A percentile compares a stretch with the other conserved stretches of the same genome.
Conservation (phyloP, 257 asterid species). For the Nicotiana noctiflora region DNA sequence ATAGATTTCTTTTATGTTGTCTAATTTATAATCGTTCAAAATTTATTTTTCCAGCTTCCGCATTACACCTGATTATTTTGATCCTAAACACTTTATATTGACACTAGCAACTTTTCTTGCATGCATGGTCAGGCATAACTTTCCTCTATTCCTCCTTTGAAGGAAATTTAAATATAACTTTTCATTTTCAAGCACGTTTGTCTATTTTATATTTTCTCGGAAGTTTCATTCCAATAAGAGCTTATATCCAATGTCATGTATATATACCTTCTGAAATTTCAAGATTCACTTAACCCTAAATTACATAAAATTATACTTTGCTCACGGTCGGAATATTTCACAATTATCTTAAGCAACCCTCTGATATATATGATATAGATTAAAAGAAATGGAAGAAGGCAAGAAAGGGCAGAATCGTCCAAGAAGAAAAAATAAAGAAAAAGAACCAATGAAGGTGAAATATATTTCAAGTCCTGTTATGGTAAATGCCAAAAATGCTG, state of each 20-base stretch:
- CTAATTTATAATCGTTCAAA: too few relatives aligned
- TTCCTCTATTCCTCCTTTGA: not conserved
- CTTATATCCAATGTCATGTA: too few relatives aligned
- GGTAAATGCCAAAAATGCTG: conserved; percentile 28
- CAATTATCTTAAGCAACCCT: not conserved
- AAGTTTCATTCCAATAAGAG: not conserved
- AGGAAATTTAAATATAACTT: not conserved
- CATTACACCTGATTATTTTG: too few relatives aligned
- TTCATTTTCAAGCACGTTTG: not conserved
- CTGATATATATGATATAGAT: too few relatives aligned
- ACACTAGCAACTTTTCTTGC: not conserved
- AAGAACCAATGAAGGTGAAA: conserved; percentile 27
- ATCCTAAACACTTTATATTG: too few relatives aligned
- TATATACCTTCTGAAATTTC: too few relatives aligned
- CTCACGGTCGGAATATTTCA: too few relatives aligned
- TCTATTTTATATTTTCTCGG: not conserved
- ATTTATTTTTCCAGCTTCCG: too few relatives aligned
- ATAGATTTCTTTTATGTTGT: too few relatives aligned
- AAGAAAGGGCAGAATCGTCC: not conserved
- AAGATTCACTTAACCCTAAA: too few relatives aligned
- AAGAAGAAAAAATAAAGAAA: not conserved
- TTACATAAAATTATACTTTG: too few relatives aligned
- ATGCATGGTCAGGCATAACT: not conserved
- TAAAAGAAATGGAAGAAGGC: not conserved
- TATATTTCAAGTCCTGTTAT: conserved; percentile 27